Conservation (phyloP, 2,329 filamentous ascomycete genomes). For the Sarocladiaceae sp. region DNA sequence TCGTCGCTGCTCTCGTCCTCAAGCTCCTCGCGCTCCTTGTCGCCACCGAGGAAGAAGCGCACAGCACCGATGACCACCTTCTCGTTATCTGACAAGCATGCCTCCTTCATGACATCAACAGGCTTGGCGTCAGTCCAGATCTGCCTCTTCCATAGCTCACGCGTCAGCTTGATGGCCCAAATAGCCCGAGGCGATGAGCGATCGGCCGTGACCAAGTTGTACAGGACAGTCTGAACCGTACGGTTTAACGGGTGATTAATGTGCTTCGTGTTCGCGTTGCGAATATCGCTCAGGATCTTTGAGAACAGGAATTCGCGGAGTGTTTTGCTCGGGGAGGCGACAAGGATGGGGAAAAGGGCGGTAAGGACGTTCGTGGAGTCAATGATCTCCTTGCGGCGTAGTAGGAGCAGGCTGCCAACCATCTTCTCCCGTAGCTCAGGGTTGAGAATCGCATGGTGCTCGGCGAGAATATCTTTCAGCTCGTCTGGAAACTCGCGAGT, state of each 20-base stretch:
- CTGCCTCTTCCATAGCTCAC: slow-evolving; percentile 93
- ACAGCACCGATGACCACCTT: slow-evolving; percentile 86
- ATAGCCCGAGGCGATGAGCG: slow-evolving; percentile 77
- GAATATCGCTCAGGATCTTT: slow-evolving; percentile 87
- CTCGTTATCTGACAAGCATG: slow-evolving; percentile 79
- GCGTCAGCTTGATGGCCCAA: slow-evolving; percentile 92
- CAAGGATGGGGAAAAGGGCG: slow-evolving; percentile 88
- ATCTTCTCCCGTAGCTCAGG: slow-evolving; percentile 88
- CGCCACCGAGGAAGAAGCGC: slow-evolving; percentile 90
- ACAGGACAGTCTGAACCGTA: slow-evolving; percentile 87
- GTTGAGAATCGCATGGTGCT: slow-evolving; percentile 78
- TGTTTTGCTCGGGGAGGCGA: slow-evolving; percentile 86
- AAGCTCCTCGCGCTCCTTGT: slow-evolving; percentile 89
- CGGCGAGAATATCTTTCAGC: slow-evolving; percentile 70
- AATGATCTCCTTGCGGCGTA: slow-evolving; percentile 87
- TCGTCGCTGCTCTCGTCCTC: slow-evolving; percentile 87
- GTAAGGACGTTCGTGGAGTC: slow-evolving; percentile 79
- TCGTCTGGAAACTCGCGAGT: slow-evolving; percentile 73
- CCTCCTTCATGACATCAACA: slow-evolving; percentile 98
- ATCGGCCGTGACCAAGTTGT: slow-evolving; percentile 84
- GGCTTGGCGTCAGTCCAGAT: slow-evolving; percentile 93
- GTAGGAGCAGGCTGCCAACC: slow-evolving; percentile 78
- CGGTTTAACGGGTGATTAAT: slow-evolving; percentile 91
- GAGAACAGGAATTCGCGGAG: slow-evolving; percentile 75
- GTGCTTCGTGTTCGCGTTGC: slow-evolving; percentile 77